Percentiles rank a stretch among this genome's conserved stretches.
These are phyloP conservation scores for Phlegmacium glaucopus DNA, from an alignment of 768 basidiomycete species.

Conservation along the genomic window DNA sequence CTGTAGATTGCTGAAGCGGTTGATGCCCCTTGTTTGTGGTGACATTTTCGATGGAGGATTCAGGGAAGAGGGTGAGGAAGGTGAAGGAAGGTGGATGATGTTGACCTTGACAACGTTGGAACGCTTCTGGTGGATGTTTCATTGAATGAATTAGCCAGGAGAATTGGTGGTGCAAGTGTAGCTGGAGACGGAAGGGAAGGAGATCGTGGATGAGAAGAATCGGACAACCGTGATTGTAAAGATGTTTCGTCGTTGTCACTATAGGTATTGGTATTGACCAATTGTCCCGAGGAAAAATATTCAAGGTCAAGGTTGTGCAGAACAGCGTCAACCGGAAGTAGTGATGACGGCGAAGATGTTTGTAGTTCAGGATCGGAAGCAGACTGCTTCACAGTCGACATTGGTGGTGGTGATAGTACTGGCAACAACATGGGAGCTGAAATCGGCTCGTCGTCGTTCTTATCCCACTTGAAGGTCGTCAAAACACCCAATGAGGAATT, in stretches of 20 bases:
- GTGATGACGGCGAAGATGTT: not conserved
- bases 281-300: too few species aligned
- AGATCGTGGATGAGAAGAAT: too few species aligned
- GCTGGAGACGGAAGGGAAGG: too few species aligned
- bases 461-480: not conserved
- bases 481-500: too few species aligned
- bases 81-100: not conserved
- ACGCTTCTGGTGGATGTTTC: too few species aligned
- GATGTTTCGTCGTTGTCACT: too few species aligned
- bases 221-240: too few species aligned
- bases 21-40: not conserved
- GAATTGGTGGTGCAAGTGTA: too few species aligned
- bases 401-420: not conserved
- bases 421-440: not conserved
- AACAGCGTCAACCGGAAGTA: too few species aligned
- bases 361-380: not conserved
- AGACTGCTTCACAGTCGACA: constrained; percentile 4
- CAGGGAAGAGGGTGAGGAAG: not conserved
- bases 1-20: not conserved
- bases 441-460: constrained; percentile 1
- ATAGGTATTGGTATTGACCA: too few species aligned
- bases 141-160: too few species aligned
- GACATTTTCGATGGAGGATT: not conserved
- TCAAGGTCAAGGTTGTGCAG: too few species aligned
- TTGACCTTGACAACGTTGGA: not conserved